Evolutionary conservation across 2,329 filamentous ascomycete genomes (phyloP), one percentile per base, ranked within the genome.

Genomic region (Penicillium sclerotiorum): DNA sequence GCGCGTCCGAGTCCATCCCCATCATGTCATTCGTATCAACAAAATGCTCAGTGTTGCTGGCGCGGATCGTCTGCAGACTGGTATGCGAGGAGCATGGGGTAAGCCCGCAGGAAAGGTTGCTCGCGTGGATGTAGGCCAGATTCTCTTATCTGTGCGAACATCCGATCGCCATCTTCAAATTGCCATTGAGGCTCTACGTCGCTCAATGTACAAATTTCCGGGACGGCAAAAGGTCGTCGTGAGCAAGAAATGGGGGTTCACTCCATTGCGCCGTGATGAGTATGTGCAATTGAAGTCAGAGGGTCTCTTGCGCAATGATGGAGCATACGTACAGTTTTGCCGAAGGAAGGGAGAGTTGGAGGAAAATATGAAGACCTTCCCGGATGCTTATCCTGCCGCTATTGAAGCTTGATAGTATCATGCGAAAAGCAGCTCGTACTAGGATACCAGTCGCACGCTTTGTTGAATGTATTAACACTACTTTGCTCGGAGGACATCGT

Each of bases 141-240:
- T 36, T 20, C 33, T 36, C 7, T 9, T 36, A 9, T 36, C 33
- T 18, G 33, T 36, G n/a, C 12, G 33, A 17, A 36, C 33, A 9
- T 5, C 17, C 15, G 33, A 36, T 36, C 12, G 33, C 12, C 33
- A 36, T 36, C 7, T 15, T 7, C n/a, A 2, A 12, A 42, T 32
- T 37, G 45, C 45, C 11, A 21, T 48, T n/a, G 38, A 48, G 21
- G 45, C 45, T 8, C 38, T 48, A 12, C 30, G 30, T 43, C 38
- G 38, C n/a, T 48, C 45, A n/a, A 48, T 48, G 40, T 52, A 52
- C 13, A 52, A 52, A 40, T 52, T 52, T 8, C 50, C 45, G 3
- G 50, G 50, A 37, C 45, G 50, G 33, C 50, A 52, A 46, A 49
- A 52, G 41, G 41, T 52, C 1, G 33, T 52, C 43, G 41, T 52